Evolutionary conservation across 352 stramenopile species (phyloP).

Genomic region (Phytophthora ramorum): DNA sequence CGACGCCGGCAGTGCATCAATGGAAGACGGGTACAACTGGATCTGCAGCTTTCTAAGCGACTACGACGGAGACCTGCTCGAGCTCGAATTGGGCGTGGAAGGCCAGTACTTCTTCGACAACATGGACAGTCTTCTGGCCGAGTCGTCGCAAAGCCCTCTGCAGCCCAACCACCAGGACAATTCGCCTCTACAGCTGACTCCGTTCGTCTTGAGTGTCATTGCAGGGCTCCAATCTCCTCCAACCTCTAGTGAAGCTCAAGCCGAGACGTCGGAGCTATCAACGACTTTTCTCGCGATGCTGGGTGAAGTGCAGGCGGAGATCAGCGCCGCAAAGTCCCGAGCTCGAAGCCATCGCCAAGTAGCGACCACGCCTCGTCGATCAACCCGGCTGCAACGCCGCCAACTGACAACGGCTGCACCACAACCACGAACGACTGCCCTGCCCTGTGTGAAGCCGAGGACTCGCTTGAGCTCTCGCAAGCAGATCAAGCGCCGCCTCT

Average conservation of each 20-base stretch:
- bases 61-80: slow-evolving; percentile 37
- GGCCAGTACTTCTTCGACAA: slow-evolving; percentile 41
- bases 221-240: slow-evolving; percentile 4
- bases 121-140: slow-evolving; percentile 19
- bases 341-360: slow-evolving; percentile 1
- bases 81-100: slow-evolving; percentile 44
- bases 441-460: slow-evolving; percentile 3
- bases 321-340: neutral
- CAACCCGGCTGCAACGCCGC: neutral
- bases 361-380: slow-evolving; percentile 23
- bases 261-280: neutral
- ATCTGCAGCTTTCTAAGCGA: slow-evolving; percentile 33
- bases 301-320: slow-evolving; percentile 15
- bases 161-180: slow-evolving; percentile 5
- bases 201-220: slow-evolving; percentile 21
- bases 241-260: neutral
- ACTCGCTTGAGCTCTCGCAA: slow-evolving; percentile 30
- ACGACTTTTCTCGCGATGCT: slow-evolving; percentile 21
- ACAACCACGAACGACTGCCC: neutral
- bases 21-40: slow-evolving; percentile 31
- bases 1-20: neutral
- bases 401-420: neutral
- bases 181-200: slow-evolving; percentile 13
- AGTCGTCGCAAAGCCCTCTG: neutral
- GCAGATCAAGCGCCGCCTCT: slow-evolving; percentile 40